Conservation (phyloP, 371 early-diverging fungal species). For the Furculomyces boomerangus region DNA sequence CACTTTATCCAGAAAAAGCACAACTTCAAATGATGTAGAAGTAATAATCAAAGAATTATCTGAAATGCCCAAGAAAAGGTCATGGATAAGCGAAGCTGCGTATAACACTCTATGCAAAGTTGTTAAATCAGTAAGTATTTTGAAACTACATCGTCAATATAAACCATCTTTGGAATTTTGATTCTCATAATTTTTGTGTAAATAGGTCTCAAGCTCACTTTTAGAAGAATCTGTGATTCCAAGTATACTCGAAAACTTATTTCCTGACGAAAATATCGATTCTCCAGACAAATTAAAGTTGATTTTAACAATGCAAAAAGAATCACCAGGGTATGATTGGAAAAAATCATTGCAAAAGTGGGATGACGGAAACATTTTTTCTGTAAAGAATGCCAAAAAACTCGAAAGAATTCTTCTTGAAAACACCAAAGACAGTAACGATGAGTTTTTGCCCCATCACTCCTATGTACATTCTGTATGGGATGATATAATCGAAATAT, state of each 20-base stretch:
- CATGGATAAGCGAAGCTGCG: conserved; percentile 55
- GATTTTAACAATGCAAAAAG: conserved; percentile 13
- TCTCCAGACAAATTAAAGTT: conserved; percentile 54
- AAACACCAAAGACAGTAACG: not conserved
- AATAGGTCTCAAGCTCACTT: not conserved
- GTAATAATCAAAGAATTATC: conserved; percentile 42
- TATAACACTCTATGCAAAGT: conserved; percentile 37
- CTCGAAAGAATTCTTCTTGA: conserved; percentile 7
- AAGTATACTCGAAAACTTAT: conserved; percentile 29
- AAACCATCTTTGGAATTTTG: not conserved
- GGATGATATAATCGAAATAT: conserved; percentile 41
- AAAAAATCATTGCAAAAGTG: conserved; percentile 18
- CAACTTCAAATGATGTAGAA: conserved; percentile 40
- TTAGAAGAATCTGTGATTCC: conserved; percentile 13
- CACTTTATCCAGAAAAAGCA: conserved; percentile 38
- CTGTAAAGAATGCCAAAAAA: conserved; percentile 6
- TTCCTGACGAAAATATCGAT: conserved; percentile 31
- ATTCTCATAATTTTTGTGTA: not conserved
- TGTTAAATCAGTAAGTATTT: conserved; percentile 5
- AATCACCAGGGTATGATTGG: conserved; percentile 23
- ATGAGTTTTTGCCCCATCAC: conserved; percentile 13
- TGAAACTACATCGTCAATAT: not conserved
- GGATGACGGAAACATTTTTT: conserved; percentile 20
- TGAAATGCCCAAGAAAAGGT: conserved; percentile 44
- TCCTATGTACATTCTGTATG: conserved; percentile 69